Percentiles rank a stretch among this genome's conserved stretches.
Evolutionary conservation across 495 filamentous ascomycete genomes (phyloP).

Genomic region (Xylaria venustula): DNA sequence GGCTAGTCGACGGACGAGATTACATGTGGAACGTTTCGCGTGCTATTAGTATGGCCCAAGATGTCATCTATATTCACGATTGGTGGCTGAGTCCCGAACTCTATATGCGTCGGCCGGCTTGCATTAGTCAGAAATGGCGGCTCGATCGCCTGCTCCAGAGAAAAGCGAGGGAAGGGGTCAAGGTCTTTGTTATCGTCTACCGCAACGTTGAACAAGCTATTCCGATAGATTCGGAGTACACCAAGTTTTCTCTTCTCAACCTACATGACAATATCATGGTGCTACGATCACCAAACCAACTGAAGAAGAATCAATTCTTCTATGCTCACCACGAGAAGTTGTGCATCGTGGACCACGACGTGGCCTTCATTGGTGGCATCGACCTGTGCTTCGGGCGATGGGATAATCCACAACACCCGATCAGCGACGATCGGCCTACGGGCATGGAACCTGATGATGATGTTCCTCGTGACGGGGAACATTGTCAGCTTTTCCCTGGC

Average conservation of each 20-base stretch:
- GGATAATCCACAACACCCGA: constrained; percentile 90
- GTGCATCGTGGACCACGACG: constrained; percentile 90
- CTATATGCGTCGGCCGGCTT: constrained; percentile 91
- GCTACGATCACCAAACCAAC: constrained; percentile 93
- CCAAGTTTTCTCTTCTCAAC: constrained; percentile 95
- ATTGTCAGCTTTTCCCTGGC: constrained; percentile 95
- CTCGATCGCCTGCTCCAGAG: constrained; percentile 90
- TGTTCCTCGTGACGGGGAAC: constrained; percentile 80
- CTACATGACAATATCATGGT: constrained; percentile 96
- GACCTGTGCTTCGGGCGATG: constrained; percentile 97
- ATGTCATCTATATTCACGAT: constrained; percentile 99
- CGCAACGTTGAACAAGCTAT: constrained; percentile 97
- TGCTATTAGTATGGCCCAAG: constrained; percentile 95
- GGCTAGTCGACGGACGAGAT: constrained; percentile 94
- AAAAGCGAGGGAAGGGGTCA: constrained; percentile 93
- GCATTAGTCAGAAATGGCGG: constrained; percentile 98
- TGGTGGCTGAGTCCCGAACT: constrained; percentile 98
- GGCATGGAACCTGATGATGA: constrained; percentile 80
- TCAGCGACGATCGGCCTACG: constrained; percentile 91
- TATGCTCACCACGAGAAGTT: constrained; percentile 99
- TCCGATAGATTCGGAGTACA: constrained; percentile 98
- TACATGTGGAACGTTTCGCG: constrained; percentile 99
- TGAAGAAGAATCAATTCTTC: constrained; percentile 99
- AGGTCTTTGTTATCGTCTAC: constrained; percentile 98
- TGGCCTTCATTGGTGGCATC: constrained; percentile 94